Conservation (phyloP, 1,139 yeast genomes). For the Protomyces pachydermus region DNA sequence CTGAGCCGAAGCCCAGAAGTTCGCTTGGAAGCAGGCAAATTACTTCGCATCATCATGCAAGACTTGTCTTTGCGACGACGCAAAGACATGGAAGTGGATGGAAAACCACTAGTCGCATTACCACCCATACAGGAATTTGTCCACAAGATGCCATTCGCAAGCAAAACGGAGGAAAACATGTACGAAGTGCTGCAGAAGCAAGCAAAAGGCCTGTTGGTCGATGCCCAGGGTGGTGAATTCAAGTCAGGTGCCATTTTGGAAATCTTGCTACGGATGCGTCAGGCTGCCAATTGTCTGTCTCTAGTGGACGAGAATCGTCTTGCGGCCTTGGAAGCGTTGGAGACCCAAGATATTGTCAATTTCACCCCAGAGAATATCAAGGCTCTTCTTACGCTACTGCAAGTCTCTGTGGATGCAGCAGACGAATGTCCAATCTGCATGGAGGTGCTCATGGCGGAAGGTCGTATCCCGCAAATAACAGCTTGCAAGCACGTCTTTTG, state of each 20-base stretch:
- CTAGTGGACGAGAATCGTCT: constrained; percentile 29
- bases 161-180: constrained; percentile 58
- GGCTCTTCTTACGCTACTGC: constrained; percentile 29
- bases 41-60: constrained; percentile 75
- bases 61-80: constrained; percentile 83
- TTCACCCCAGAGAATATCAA: constrained; percentile 29
- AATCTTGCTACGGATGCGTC: constrained; percentile 76
- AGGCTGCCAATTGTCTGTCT: constrained; percentile 76
- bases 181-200: constrained; percentile 70
- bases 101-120: constrained; percentile 65
- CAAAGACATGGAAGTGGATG: constrained; percentile 65
- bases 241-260: constrained; percentile 76
- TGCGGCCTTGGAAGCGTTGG: constrained; percentile 19
- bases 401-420: constrained; percentile 28
- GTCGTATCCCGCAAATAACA: constrained; percentile 29
- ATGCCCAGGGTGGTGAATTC: constrained; percentile 60
- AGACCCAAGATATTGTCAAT: constrained; percentile 13
- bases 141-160: constrained; percentile 47
- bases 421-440: constrained; percentile 32
- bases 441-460: constrained; percentile 27
- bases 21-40: constrained; percentile 55
- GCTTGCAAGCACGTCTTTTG: constrained; percentile 32
- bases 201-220: constrained; percentile 60
- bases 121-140: constrained; percentile 53
- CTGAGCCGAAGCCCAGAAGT: constrained; percentile 8